Percentiles rank a stretch among this genome's conserved stretches.
Conservation (phyloP, 2,329 filamentous ascomycete species). For the Diaporthe ilicicola region DNA sequence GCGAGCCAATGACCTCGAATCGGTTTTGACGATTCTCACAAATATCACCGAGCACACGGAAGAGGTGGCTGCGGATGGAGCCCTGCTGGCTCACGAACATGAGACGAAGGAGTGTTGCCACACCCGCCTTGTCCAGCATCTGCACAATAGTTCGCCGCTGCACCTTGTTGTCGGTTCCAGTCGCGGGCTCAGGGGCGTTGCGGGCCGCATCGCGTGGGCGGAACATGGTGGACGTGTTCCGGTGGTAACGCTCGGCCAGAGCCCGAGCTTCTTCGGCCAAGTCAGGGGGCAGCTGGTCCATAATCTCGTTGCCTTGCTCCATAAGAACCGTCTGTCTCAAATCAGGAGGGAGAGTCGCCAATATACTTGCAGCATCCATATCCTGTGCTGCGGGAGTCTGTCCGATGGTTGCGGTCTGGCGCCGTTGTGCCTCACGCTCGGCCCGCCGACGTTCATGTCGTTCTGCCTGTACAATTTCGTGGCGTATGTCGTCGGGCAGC, state of each 20-base stretch:
- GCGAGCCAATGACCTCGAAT: slow-evolving; percentile 89
- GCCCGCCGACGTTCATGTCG: slow-evolving; percentile 86
- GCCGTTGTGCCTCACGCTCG: slow-evolving; percentile 82
- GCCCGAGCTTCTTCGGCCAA: slow-evolving; percentile 87
- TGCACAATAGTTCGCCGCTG: slow-evolving; percentile 87
- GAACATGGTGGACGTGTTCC: slow-evolving; percentile 39
- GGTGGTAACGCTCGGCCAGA: slow-evolving; percentile 56
- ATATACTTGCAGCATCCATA: slow-evolving; percentile 92
- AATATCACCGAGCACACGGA: slow-evolving; percentile 87
- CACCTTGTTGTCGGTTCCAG: slow-evolving; percentile 62
- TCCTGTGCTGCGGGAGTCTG: slow-evolving; percentile 65
- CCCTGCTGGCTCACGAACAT: slow-evolving; percentile 97
- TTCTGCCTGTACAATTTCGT: slow-evolving; percentile 92
- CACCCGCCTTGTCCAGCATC: slow-evolving; percentile 95
- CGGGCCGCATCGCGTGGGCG: slow-evolving; percentile 40
- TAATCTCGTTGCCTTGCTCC: slow-evolving; percentile 89
- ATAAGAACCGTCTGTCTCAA: slow-evolving; percentile 87
- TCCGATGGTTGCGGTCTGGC: slow-evolving; percentile 67
- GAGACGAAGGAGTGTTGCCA: slow-evolving; percentile 94
- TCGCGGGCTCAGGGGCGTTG: slow-evolving; percentile 38
- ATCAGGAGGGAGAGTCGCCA: slow-evolving; percentile 86
- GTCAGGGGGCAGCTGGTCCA: slow-evolving; percentile 84
- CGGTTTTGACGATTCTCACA: slow-evolving; percentile 97
- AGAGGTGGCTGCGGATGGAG: slow-evolving; percentile 83
- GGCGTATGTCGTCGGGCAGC: slow-evolving; percentile 86